Evolutionary conservation across 2,329 filamentous ascomycete species (phyloP).

Genomic region (Talaromyces sp.): DNA sequence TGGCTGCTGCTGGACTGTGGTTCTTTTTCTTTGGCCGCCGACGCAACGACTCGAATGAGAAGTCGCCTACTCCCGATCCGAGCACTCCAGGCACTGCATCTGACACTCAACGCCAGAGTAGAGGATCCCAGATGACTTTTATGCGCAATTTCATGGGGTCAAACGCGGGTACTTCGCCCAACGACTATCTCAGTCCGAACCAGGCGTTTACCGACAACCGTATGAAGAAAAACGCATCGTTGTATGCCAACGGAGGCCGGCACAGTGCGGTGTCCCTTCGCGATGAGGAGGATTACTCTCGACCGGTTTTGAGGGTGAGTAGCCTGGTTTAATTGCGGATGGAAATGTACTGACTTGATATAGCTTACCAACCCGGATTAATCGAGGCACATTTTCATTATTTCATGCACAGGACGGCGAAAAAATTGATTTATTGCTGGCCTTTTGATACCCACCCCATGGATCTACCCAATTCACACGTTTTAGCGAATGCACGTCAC

Average conservation of each 20-base stretch:
- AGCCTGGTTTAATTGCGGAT: not conserved
- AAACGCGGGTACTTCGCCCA: constrained; percentile 4
- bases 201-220: constrained; percentile 39
- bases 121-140: constrained; percentile 31
- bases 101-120: constrained; percentile 26
- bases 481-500: not conserved
- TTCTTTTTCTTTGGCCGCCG: constrained; percentile 35
- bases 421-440: constrained; percentile 3
- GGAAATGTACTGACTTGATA: not conserved
- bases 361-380: constrained; percentile 14
- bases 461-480: not conserved
- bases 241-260: constrained; percentile 37
- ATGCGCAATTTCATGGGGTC: constrained; percentile 23
- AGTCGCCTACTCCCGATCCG: constrained; percentile 23
- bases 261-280: constrained; percentile 42
- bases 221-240: constrained; percentile 37
- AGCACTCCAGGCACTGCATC: constrained; percentile 12
- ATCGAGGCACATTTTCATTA: constrained; percentile 3
- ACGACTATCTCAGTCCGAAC: constrained; percentile 10
- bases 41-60: constrained; percentile 10
- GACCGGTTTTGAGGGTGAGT: constrained; percentile 40
- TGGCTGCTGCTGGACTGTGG: constrained; percentile 34
- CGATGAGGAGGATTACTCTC: constrained; percentile 45
- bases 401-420: constrained; percentile 9
- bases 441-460: constrained; percentile 10